phyloP scores from a whole-genome alignment of 768 basidiomycete genomes.

The Symmetrospora coprosmae region DNA sequence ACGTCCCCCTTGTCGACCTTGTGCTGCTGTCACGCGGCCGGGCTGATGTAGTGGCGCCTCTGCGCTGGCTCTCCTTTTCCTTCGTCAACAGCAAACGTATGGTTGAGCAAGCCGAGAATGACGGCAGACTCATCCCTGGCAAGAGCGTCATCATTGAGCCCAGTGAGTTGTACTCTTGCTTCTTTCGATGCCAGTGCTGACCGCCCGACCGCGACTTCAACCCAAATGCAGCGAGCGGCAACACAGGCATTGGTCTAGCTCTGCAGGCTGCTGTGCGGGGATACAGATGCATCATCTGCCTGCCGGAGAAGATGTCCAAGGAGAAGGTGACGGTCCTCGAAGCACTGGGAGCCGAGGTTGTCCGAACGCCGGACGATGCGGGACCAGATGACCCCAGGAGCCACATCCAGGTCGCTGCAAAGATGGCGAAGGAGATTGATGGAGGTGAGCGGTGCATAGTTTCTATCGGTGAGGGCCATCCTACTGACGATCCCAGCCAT shows the following conservation, averaged over 20 bases:
- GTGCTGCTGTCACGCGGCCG: no score
- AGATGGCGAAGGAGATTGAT: constrained; percentile 54
- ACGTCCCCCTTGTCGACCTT: not conserved
- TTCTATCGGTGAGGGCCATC: no score
- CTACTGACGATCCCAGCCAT: no score
- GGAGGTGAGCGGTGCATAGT: no score
- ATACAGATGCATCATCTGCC: constrained; percentile 39
- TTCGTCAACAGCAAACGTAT: constrained; percentile 46
- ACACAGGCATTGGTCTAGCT: constrained; percentile 56
- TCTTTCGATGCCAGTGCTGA: not conserved
- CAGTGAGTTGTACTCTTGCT: constrained; percentile 36
- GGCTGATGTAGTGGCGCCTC: not conserved
- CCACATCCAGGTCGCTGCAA: constrained; percentile 71
- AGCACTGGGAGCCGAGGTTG: constrained; percentile 67
- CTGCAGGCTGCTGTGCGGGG: constrained; percentile 86
- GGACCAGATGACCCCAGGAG: constrained; percentile 78
- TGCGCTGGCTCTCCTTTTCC: not conserved
- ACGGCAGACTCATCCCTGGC: constrained; percentile 70
- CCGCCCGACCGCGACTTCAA: not conserved
- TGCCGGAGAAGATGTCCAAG: constrained; percentile 86
- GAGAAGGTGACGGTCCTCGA: constrained; percentile 89
- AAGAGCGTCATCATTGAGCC: constrained; percentile 88
- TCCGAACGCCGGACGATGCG: constrained; percentile 81
- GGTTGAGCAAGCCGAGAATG: constrained; percentile 83
- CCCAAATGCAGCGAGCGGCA: constrained; percentile 23